Evolutionary conservation across 805 yeast genomes (phyloP).

Genomic region (Zygoascus biomembranicola): DNA sequence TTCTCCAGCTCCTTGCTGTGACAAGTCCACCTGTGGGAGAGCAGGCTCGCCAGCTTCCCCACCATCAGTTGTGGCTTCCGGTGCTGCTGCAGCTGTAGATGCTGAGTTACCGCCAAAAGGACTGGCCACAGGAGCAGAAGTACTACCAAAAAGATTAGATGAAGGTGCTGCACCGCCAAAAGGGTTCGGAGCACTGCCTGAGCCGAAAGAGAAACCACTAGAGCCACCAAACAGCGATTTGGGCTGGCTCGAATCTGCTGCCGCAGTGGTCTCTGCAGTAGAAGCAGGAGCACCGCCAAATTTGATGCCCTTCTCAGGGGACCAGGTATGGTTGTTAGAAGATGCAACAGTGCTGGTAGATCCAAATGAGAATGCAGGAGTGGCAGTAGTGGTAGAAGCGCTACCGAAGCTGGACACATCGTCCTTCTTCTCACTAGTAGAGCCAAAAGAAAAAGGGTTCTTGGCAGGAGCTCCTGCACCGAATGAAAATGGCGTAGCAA

Average conservation of each 20-base stretch:
- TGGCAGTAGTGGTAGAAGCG: background rate
- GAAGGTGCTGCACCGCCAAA: background rate
- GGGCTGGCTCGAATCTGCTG: background rate
- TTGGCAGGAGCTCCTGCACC: too few relatives aligned
- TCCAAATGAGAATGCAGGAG: background rate
- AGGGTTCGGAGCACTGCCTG: background rate
- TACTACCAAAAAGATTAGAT: background rate
- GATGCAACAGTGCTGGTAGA: background rate
- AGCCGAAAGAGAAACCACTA: slow-evolving; percentile 7
- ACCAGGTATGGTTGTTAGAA: slow-evolving; percentile 21
- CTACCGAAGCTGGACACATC: background rate
- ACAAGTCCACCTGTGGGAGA: slow-evolving; percentile 38
- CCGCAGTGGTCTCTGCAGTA: background rate
- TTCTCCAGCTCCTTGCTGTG: slow-evolving; percentile 68
- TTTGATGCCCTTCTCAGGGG: slow-evolving; percentile 27
- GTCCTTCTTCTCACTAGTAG: background rate
- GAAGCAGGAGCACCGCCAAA: slow-evolving; percentile 15
- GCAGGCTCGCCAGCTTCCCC: slow-evolving; percentile 35
- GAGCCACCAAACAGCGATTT: background rate
- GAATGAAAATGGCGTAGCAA: too few relatives aligned
- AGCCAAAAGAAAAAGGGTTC: too few relatives aligned
- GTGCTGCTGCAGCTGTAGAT: slow-evolving; percentile 16
- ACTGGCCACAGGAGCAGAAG: background rate
- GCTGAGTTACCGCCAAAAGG: background rate
- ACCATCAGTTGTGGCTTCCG: slow-evolving; percentile 13